phyloP scores from a whole-genome alignment of 768 basidiomycete species.

The Trametes gibbosa region DNA sequence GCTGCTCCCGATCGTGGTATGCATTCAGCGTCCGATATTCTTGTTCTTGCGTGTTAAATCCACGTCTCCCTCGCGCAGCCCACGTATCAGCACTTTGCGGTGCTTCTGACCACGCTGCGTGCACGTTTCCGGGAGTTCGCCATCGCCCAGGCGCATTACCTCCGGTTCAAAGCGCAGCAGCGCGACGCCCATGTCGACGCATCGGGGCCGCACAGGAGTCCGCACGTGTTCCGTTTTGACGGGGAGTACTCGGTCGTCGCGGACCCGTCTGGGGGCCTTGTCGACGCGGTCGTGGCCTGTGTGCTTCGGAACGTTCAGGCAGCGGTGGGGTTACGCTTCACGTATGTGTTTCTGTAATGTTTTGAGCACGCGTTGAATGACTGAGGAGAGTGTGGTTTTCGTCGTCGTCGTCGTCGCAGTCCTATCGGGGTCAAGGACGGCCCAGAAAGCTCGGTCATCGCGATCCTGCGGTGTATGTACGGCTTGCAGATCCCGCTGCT shows the following conservation, averaged over 20 bases:
- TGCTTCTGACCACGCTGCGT: slow-evolving; percentile 17
- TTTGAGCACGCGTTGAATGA: too few species aligned
- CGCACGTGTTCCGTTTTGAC: slow-evolving; percentile 41
- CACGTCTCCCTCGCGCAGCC: slow-evolving; percentile 7
- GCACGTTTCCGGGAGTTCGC: slow-evolving; percentile 21
- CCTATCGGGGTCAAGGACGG: slow-evolving; percentile 9
- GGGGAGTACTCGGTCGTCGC: slow-evolving; percentile 51
- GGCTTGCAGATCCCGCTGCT: slow-evolving; percentile 2
- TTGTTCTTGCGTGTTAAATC: background rate
- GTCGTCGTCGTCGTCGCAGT: background rate
- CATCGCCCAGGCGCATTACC: slow-evolving; percentile 21
- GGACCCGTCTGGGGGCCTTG: slow-evolving; percentile 34
- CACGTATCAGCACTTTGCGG: slow-evolving; percentile 22
- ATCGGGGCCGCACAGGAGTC: background rate
- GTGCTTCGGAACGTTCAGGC: slow-evolving; percentile 23
- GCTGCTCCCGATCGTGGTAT: slow-evolving; percentile 2
- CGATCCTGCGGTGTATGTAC: slow-evolving; percentile 8
- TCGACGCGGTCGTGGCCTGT: slow-evolving; percentile 23
- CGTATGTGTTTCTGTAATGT: slow-evolving; percentile 1
- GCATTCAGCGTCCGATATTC: background rate
- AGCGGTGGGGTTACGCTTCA: slow-evolving; percentile 37
- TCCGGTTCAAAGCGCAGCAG: slow-evolving; percentile 20
- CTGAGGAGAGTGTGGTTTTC: too few species aligned
- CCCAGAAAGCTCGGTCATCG: slow-evolving; percentile 15
- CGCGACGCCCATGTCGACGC: background rate